A percentile compares a stretch with the other conserved stretches of the same genome.
phyloP scores from a whole-genome alignment of 805 yeast species.

The Diddensiella santjacobensis region DNA sequence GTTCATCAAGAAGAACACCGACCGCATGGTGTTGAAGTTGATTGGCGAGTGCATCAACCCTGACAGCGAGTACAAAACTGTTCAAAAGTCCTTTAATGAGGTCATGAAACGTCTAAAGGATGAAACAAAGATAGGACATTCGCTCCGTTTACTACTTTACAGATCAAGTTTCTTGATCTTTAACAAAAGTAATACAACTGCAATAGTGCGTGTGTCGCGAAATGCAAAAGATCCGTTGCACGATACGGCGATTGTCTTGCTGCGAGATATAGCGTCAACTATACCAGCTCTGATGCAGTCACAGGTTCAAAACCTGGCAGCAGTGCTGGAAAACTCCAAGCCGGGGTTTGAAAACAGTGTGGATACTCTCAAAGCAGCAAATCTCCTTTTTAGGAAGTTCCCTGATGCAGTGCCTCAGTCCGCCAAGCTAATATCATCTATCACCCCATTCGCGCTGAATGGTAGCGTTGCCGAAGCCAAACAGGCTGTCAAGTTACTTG shows the following conservation, averaged over 20 bases:
- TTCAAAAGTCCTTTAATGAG: constrained; percentile 62
- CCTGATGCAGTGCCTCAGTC: constrained; percentile 47
- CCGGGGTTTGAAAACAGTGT: constrained; percentile 29
- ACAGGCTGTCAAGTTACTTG: constrained; percentile 57
- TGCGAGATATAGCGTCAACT: constrained; percentile 55
- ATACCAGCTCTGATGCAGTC: constrained; percentile 63
- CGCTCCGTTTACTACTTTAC: constrained; percentile 53
- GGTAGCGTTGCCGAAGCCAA: constrained; percentile 63
- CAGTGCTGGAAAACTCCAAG: constrained; percentile 33
- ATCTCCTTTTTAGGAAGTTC: constrained; percentile 52
- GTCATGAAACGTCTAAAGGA: constrained; percentile 28
- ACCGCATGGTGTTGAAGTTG: constrained; percentile 46
- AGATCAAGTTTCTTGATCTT: constrained; percentile 58
- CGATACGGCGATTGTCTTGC: constrained; percentile 46
- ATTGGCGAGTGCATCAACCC: constrained; percentile 51
- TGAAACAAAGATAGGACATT: constrained; percentile 44
- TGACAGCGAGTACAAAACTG: constrained; percentile 56
- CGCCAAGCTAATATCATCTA: constrained; percentile 41
- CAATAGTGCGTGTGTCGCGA: constrained; percentile 47
- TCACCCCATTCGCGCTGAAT: constrained; percentile 44
- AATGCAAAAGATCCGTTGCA: constrained; percentile 33
- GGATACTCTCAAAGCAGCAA: constrained; percentile 55
- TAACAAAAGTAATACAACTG: constrained; percentile 60
- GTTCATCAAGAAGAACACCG: constrained; percentile 5
- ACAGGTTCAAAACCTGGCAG: constrained; percentile 51